phyloP scores from a whole-genome alignment of 2,329 filamentous ascomycete genomes.

The Fusarium sp. region DNA sequence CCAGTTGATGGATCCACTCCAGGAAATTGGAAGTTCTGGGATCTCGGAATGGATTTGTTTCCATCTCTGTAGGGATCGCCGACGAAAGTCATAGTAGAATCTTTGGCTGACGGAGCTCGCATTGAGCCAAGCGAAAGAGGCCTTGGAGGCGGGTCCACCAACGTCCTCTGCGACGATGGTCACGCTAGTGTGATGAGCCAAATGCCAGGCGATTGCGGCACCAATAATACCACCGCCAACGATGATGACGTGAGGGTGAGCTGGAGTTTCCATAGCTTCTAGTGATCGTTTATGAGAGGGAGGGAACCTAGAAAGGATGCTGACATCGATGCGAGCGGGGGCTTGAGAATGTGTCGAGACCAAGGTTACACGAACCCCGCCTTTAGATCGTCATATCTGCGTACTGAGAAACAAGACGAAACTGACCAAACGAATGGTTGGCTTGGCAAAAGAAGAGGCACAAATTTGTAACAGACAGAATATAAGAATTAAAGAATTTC shows the following conservation, averaged over 20 bases:
- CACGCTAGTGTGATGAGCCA: constrained; percentile 10
- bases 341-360: background rate
- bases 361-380: background rate
- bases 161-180: constrained; percentile 28
- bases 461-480: fast-evolving
- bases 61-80: constrained; percentile 26
- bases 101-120: constrained; percentile 15
- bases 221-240: constrained; percentile 30
- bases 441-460: background rate
- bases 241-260: constrained; percentile 10
- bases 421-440: background rate
- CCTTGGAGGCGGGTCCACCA: constrained; percentile 14
- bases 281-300: fast-evolving
- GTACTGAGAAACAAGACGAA: background rate
- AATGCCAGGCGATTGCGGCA: constrained; percentile 30
- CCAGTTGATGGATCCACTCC: constrained; percentile 33
- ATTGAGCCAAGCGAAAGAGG: constrained; percentile 34
- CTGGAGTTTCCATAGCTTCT: background rate
- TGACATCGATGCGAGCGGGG: background rate
- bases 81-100: constrained; percentile 24
- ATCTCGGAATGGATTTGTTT: constrained; percentile 12
- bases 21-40: constrained; percentile 12
- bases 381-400: background rate
- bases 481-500: fast-evolving
- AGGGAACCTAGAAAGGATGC: background rate